Conservation (phyloP, 129 eudicot species). For the Saposhnikovia divaricata region DNA sequence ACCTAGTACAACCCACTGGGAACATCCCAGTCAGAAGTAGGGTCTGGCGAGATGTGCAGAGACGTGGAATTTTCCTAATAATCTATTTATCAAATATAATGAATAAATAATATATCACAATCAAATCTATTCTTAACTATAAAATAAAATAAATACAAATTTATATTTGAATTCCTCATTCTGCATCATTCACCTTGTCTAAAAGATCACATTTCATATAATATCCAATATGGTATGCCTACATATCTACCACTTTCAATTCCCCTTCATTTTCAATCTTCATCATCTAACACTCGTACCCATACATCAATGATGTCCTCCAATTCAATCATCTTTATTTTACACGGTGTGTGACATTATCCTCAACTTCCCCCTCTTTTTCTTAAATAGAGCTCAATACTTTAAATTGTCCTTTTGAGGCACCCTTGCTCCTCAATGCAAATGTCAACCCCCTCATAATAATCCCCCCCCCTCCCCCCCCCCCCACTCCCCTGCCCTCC, state of each 20-base stretch:
- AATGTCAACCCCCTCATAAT: background rate
- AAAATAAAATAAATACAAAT: too few relatives aligned
- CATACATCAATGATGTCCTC: background rate
- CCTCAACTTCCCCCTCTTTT: background rate
- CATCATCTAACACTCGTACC: background rate
- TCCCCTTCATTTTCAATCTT: background rate
- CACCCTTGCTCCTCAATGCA: background rate
- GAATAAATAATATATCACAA: too few relatives aligned
- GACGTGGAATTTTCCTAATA: background rate
- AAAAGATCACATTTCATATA: background rate
- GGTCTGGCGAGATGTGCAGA: background rate
- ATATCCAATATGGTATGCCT: background rate
- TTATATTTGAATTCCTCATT: too few relatives aligned
- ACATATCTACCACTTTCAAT: background rate
- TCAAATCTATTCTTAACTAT: too few relatives aligned
- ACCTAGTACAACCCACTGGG: background rate
- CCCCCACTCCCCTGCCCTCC: too few relatives aligned
- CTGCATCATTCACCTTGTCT: background rate
- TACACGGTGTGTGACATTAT: background rate
- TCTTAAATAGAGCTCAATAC: background rate
- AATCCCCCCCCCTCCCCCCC: too few relatives aligned
- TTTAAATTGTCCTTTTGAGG: background rate
- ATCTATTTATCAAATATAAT: too few relatives aligned
- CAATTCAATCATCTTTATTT: background rate
- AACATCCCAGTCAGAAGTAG: background rate